Base-by-base conservation (phyloP, 768 basidiomycete species). In the Exsudoporus frostii region DNA sequence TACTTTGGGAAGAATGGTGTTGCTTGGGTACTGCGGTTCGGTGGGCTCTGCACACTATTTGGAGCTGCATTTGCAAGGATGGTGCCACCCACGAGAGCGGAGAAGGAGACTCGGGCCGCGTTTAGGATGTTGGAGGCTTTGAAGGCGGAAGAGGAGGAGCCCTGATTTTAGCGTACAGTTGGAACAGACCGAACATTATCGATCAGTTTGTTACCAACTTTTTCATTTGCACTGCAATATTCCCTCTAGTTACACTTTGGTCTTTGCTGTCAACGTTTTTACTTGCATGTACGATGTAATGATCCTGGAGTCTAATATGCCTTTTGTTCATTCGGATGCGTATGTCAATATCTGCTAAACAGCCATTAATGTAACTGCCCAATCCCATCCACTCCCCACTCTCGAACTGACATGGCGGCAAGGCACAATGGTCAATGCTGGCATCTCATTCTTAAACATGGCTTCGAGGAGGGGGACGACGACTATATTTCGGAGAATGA, bases 11-110 rank as follows among this genome's bases (percentile, higher is more conserved):
- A 92, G 75, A 86, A 85, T 49, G 95, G 95, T 32, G 92, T 97
- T 27, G 91, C 88, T 3, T 97, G 94, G 93, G 90, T 96, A 7
- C 72, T 98, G 51, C 84, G 93, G 17, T 96, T 96, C 62, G 95
- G 95, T 45, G 95, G 94, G 34, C 65, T 92, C 9, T 92, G 90
- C 67, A 85, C 94, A 0, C 71, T 97, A 53, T 74, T 81, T 33
- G 94, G 91, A 29, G 94, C 93, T 5, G 58, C 82, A 4, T 78
- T 90, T 59, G 86, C 88, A 29, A 85, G 90, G 44, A 84, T 79
- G 74, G 91, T 97, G 0, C 85, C 95, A 14, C 91, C 86, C 0
- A 98, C 95, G 20, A 88, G 84, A 45, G 91, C 93, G 5, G 95
- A 98, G 74, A 90, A 84, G 73, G 86, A 90, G 52, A 97, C 93